These are phyloP conservation scores for Nyssa sinensis DNA, from an alignment of 148 eudicot genomes.

Conservation along the genomic window DNA sequence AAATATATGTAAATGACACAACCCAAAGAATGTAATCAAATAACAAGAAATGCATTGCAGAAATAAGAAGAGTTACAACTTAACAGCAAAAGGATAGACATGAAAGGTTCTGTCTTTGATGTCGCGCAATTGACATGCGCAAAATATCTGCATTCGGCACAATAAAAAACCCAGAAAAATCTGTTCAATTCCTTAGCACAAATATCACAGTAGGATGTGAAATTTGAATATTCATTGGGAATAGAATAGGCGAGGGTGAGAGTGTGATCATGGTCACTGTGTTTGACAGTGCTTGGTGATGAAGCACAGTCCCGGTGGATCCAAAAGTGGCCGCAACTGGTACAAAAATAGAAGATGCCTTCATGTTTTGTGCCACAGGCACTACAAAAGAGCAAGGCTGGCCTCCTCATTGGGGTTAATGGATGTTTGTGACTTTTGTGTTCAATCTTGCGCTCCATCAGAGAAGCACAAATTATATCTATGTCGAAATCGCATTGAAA, in stretches of 20 bases:
- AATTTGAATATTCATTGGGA: neutral
- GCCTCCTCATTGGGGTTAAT: no score
- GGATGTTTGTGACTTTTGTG: no score
- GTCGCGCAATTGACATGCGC: conserved; percentile 1
- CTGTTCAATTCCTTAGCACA: neutral
- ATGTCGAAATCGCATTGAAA: no score
- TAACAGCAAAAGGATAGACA: neutral
- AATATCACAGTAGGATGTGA: neutral
- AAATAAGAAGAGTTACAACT: neutral
- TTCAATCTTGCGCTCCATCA: no score
- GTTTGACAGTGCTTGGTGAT: no score
- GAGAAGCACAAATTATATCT: no score
- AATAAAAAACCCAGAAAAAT: neutral
- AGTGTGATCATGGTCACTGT: neutral
- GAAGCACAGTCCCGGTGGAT: no score
- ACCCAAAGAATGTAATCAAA: neutral
- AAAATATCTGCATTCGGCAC: conserved; percentile 5
- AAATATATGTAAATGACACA: neutral
- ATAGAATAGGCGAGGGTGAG: neutral
- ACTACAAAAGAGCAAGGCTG: no score
- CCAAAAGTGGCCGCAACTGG: no score
- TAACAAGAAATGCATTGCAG: neutral
- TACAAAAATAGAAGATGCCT: no score
- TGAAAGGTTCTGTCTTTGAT: neutral
- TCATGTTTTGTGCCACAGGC: no score